A percentile compares a stretch with the other conserved stretches of the same genome.
Conservation (phyloP, 2,329 filamentous ascomycete species). For the Talaromyces sp. region DNA sequence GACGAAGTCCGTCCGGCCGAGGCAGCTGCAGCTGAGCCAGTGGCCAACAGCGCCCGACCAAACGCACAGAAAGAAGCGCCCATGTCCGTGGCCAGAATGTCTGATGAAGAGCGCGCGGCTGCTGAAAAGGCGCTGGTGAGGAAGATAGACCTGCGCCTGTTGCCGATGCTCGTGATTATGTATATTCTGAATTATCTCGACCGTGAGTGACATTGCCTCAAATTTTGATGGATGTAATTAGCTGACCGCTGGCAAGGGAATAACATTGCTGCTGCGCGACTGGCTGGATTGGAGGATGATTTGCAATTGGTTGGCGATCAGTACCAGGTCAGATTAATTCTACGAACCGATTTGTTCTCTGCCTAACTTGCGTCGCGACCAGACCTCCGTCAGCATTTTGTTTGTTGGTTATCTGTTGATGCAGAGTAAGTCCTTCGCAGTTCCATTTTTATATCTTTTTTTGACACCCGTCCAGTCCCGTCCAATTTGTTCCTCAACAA, state of each 20-base stretch:
- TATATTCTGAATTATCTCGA: constrained; percentile 9
- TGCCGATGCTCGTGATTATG: constrained; percentile 4
- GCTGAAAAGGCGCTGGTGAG: background rate
- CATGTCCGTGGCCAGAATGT: constrained; percentile 27
- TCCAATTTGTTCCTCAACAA: constrained; percentile 7
- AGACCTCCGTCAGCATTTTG: constrained; percentile 2
- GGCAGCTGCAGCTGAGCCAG: background rate
- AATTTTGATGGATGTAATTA: background rate
- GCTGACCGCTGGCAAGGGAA: background rate
- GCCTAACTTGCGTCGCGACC: background rate
- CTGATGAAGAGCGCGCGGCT: background rate
- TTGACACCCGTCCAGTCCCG: background rate
- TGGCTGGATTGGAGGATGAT: constrained; percentile 2
- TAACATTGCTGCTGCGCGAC: constrained; percentile 4
- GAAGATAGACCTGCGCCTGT: constrained; percentile 2
- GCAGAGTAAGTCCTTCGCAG: background rate
- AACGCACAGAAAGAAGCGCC: background rate
- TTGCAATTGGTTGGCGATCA: background rate
- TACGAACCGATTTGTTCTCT: background rate
- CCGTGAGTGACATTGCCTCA: background rate
- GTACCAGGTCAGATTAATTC: background rate
- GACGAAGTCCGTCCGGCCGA: background rate
- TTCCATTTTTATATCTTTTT: background rate
- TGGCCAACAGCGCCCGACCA: background rate
- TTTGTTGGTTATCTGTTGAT: constrained; percentile 4